Conservation (phyloP, 441 rosid species). For the Geranium incanum region DNA sequence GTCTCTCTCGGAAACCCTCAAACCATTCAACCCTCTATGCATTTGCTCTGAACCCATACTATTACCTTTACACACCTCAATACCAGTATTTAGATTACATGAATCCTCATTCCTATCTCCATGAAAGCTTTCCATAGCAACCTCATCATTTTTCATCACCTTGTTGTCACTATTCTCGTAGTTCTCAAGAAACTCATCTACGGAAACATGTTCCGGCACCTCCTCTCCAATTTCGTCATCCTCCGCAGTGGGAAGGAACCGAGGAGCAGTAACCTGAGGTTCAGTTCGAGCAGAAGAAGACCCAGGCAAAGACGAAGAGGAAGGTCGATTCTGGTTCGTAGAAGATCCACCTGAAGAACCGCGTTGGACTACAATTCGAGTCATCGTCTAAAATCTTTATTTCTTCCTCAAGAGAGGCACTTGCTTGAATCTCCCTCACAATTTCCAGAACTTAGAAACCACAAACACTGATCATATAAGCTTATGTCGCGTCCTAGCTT, state of each 20-base stretch:
- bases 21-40: slow-evolving; percentile 29
- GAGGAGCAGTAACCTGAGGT: slow-evolving; percentile 35
- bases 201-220: slow-evolving; percentile 41
- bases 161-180: slow-evolving; percentile 39
- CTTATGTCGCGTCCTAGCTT: slow-evolving; percentile 84
- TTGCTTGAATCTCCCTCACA: slow-evolving; percentile 14
- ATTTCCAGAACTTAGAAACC: slow-evolving; percentile 35
- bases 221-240: slow-evolving; percentile 57
- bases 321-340: slow-evolving; percentile 55
- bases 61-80: slow-evolving; percentile 22
- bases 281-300: slow-evolving; percentile 35
- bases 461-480: slow-evolving; percentile 35
- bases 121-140: slow-evolving; percentile 25
- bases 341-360: slow-evolving; percentile 83
- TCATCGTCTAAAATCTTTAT: slow-evolving; percentile 37
- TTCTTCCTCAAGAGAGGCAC: slow-evolving; percentile 19
- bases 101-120: slow-evolving; percentile 30
- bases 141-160: slow-evolving; percentile 36
- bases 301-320: slow-evolving; percentile 34
- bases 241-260: slow-evolving; percentile 30
- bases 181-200: slow-evolving; percentile 42
- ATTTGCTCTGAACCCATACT: slow-evolving; percentile 28
- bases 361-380: slow-evolving; percentile 87
- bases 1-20: slow-evolving; percentile 38
- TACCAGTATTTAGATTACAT: slow-evolving; percentile 33